Conservation (phyloP, 768 basidiomycete species). For the Russula lepida region DNA sequence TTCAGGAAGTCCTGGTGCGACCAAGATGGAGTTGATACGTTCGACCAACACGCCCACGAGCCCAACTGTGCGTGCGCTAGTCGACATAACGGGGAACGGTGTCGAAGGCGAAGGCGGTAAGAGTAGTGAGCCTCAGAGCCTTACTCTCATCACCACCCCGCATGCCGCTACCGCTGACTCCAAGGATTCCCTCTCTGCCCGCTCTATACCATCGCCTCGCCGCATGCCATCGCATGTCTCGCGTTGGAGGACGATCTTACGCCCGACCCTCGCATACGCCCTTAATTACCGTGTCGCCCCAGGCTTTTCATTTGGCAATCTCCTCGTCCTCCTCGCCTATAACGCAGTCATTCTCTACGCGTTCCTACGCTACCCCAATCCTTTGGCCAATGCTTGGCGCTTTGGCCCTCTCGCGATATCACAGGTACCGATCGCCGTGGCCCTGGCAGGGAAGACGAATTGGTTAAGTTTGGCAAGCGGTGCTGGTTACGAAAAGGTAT, state of each 20-base stretch:
- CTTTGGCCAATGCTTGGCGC: constrained; percentile 30
- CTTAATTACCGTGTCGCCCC: constrained; percentile 30
- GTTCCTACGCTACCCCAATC: constrained; percentile 29
- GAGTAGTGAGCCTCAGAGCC: not conserved
- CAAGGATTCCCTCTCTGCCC: not conserved
- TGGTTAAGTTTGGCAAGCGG: constrained; percentile 33
- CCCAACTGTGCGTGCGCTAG: not conserved
- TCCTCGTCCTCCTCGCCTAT: constrained; percentile 32
- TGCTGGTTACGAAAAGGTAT: constrained; percentile 41
- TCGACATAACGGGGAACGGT: not conserved
- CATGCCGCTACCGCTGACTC: not conserved
- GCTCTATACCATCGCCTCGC: not conserved
- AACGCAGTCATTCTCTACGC: constrained; percentile 29
- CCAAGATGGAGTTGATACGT: not conserved
- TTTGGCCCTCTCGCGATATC: constrained; percentile 33
- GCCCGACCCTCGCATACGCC: constrained; percentile 25
- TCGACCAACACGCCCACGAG: not conserved
- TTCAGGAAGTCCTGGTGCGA: too few relatives aligned
- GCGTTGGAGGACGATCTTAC: constrained; percentile 30
- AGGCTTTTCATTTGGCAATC: constrained; percentile 33
- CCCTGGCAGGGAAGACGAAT: constrained; percentile 44
- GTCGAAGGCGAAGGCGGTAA: not conserved
- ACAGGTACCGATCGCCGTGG: constrained; percentile 38
- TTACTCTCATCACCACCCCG: not conserved
- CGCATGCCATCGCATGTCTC: constrained; percentile 29